Evolutionary conservation across 2,329 filamentous ascomycete genomes (phyloP).

Genomic region (Metarhizium album): DNA sequence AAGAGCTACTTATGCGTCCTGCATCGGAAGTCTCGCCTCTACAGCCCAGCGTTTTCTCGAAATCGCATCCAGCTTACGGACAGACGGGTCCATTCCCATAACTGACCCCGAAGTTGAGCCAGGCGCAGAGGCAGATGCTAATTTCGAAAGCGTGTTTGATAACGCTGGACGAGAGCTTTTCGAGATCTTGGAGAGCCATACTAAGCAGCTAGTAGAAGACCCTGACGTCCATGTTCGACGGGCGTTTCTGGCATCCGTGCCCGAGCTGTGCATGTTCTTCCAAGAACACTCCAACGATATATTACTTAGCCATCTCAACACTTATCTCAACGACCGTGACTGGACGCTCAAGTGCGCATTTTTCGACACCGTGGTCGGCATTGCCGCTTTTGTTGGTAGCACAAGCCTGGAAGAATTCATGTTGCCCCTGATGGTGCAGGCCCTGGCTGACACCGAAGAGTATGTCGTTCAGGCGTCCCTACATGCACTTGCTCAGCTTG

Average conservation of each 20-base stretch:
- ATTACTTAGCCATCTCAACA: conserved; percentile 91
- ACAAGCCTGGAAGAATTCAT: conserved; percentile 91
- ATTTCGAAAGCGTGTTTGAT: conserved; percentile 78
- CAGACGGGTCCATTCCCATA: conserved; percentile 69
- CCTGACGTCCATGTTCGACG: conserved; percentile 74
- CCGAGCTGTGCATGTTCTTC: conserved; percentile 90
- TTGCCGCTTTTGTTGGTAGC: conserved; percentile 81
- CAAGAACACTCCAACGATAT: conserved; percentile 89
- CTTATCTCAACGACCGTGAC: conserved; percentile 90
- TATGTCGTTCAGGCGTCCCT: conserved; percentile 88
- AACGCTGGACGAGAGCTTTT: conserved; percentile 74
- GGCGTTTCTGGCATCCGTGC: conserved; percentile 84
- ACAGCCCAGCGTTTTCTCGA: conserved; percentile 80
- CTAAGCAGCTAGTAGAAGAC: conserved; percentile 83
- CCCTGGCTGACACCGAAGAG: conserved; percentile 84
- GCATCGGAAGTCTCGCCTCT: conserved; percentile 76
- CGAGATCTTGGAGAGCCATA: conserved; percentile 75
- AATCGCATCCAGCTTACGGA: conserved; percentile 77
- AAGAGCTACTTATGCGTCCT: conserved; percentile 85
- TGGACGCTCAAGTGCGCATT: conserved; percentile 97
- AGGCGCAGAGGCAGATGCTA: conserved; percentile 52
- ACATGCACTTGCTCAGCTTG: conserved; percentile 78
- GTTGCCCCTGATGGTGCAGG: conserved; percentile 88
- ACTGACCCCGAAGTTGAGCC: conserved; percentile 73
- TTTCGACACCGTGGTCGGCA: conserved; percentile 89